These are phyloP conservation scores for Murraya paniculata DNA, from an alignment of 345 rosid genomes.

Conservation along the genomic window DNA sequence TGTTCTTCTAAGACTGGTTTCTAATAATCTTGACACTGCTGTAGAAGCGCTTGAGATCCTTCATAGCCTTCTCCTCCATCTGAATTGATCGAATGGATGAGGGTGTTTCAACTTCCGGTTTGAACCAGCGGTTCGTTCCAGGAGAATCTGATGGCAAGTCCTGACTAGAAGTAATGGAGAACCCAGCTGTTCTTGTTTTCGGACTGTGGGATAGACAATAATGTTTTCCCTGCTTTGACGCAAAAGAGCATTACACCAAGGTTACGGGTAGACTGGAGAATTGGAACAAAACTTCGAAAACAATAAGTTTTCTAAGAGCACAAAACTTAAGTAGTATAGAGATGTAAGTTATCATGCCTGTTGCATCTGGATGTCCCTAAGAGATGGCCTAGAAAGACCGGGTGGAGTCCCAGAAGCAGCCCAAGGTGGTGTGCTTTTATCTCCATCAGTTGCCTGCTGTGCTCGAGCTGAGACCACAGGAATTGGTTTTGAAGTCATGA, in stretches of 20 bases:
- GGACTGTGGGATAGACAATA: slow-evolving; percentile 65
- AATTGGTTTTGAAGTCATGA: slow-evolving; percentile 73
- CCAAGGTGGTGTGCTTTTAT: slow-evolving; percentile 89
- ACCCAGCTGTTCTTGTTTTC: slow-evolving; percentile 70
- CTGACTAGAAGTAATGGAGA: slow-evolving; percentile 54
- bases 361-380: slow-evolving; percentile 91
- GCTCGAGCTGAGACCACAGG: slow-evolving; percentile 45
- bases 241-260: neutral
- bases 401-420: slow-evolving; percentile 80
- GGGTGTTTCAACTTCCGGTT: slow-evolving; percentile 66
- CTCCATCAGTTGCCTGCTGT: slow-evolving; percentile 53
- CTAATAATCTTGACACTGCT: slow-evolving; percentile 80
- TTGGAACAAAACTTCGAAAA: neutral
- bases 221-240: slow-evolving; percentile 54
- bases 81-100: slow-evolving; percentile 87
- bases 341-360: slow-evolving; percentile 44
- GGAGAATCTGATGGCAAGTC: slow-evolving; percentile 87
- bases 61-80: slow-evolving; percentile 93
- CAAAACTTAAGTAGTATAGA: neutral
- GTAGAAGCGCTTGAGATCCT: slow-evolving; percentile 85
- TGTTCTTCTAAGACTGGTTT: slow-evolving; percentile 41
- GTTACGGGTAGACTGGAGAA: neutral
- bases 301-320: neutral
- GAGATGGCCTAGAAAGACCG: slow-evolving; percentile 65
- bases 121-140: slow-evolving; percentile 89